Evolutionary conservation across 2,329 filamentous ascomycete species (phyloP).

Genomic region (Fusarium pseudograminearum): DNA sequence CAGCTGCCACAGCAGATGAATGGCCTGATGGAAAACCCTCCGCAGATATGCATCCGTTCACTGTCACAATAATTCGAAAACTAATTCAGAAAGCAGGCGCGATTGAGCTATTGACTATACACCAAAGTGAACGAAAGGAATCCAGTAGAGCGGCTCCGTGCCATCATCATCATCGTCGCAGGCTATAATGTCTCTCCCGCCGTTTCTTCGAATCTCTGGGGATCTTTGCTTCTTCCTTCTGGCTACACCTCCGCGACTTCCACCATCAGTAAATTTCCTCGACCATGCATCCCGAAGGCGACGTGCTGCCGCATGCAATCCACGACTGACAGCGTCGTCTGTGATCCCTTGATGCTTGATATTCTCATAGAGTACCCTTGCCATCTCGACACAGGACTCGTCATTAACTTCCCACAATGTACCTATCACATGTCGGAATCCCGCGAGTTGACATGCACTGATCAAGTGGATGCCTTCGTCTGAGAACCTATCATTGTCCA

Average conservation of each 20-base stretch:
- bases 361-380: neutral
- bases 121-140: slow-evolving; percentile 1
- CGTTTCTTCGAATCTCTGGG: no score
- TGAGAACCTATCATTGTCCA: neutral
- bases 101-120: neutral
- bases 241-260: no score
- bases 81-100: no score
- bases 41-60: no score
- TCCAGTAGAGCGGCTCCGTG: neutral
- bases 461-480: slow-evolving; percentile 15
- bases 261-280: no score
- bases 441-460: slow-evolving; percentile 4
- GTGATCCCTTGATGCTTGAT: neutral
- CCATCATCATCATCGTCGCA: neutral
- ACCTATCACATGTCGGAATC: neutral
- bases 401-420: slow-evolving; percentile 2
- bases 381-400: neutral
- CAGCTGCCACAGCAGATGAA: no score
- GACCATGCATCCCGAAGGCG: neutral
- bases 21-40: no score
- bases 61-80: no score
- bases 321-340: neutral
- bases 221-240: no score
- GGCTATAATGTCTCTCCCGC: neutral
- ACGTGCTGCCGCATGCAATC: neutral